Base-by-base conservation (phyloP, 2,329 filamentous ascomycete genomes). In the Arthrinium puccinioides region DNA sequence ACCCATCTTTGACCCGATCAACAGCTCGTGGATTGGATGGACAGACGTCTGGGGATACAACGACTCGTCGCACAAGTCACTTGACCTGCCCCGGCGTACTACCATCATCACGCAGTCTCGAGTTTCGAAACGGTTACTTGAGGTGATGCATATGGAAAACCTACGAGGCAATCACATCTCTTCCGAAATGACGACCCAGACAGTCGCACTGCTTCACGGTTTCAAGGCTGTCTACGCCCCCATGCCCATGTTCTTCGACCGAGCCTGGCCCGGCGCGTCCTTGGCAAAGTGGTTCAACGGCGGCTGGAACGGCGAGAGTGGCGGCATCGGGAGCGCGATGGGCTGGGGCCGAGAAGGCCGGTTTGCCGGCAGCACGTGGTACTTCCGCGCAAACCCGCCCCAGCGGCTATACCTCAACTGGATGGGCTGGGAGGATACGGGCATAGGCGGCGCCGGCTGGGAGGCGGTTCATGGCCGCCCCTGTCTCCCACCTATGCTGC, bases 81-180 rank as follows among this genome's bases (percentile, higher is more conserved):
- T 64, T 30, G 69, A 79, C 30, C 73, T 84, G 1, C 83, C 84
- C 10, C 78, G 84, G 37, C 76, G 85, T 41, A 78, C 80, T 9
- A 84, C 84, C n/a, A 84, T 89, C 50, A 79, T 87, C 43, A 88
- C 84, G 0, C 82, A 87, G 45, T 80, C 82, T 2, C 77, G 85
- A 36, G 66, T 87, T 7, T 88, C 84, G 13, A 82, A 79, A 54
- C 73, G 72, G 20, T 67, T 90, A 3, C 66, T 90, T 23, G 74
- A 86, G 47, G 72, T 80, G 44, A 89, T 89, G 84, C 84, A 90
- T 53, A 71, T 77, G 23, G 86, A 89, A 56, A 85, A 84, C 37
- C 67, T 82, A 44, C 70, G 74, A 11, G 82, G 83, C 44, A 82
- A 84, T 50, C 83, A 87, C 53, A 79, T 89, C 50, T 83, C 82